Evolutionary conservation across 2,329 filamentous ascomycete species (phyloP), one percentile per base, ranked within the genome.

Genomic region (Fulvia fulva): DNA sequence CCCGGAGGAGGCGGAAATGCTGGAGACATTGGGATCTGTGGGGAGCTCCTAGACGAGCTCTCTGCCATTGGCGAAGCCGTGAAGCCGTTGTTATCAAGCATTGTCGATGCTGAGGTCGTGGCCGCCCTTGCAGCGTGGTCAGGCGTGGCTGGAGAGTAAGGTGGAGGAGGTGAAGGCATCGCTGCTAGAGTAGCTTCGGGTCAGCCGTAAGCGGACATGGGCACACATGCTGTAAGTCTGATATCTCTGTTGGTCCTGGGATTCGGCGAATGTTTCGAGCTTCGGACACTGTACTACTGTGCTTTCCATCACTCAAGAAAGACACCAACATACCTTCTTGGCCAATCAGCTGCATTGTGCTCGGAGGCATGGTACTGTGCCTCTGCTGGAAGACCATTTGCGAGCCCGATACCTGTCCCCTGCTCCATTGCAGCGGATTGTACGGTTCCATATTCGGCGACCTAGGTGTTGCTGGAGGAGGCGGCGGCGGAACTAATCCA

Each of bases 351-450:
- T 78, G 76, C 56, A 70, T 65, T 19, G 73, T 70, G 41, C 72
- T 71, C 53, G 61, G 41, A 66, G 67, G 51, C 66, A 69, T 51
- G 54, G 65, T 30, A 61, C 65, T 61, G 63, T 71, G 56, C 58
- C 66, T 58, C 63, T 68, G 60, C 59, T 68, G 55, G 60, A 69
- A 72, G 6, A 70, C 64, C 66, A 71, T 74, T 53, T 72, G 68
- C 41, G 68, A 68, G 23, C 75, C 77, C 58, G 72, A 71, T 8
- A 73, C 66, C 51, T 72, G 70, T 16, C 69, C 73, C 55, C 67
- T 68, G 59, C 70, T 73, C 78, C 78, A 81, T 74, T 80, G 77
- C 65, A 76, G 75, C 34, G 78, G 78, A 65, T 80, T 80, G 71
- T 81, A 81, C 1, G 77, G 74, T 51, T 70, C 67, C 68, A 73